phyloP scores from a whole-genome alignment of 352 stramenopile species.

The Globisporangium splendens region DNA sequence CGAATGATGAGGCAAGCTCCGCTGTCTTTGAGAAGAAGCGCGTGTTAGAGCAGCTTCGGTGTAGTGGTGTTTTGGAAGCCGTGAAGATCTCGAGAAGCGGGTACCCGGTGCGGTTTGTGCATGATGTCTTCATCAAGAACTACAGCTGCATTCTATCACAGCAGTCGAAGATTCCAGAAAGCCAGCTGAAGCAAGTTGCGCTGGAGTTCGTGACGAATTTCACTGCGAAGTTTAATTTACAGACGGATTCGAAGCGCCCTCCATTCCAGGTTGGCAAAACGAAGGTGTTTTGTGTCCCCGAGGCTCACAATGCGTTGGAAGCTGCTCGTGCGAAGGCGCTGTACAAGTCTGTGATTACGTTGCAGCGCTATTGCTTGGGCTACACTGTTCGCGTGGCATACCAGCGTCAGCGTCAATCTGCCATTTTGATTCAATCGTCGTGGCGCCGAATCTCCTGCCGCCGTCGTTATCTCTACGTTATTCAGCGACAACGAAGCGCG shows the following conservation, averaged over 20 bases:
- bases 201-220: conserved; percentile 46
- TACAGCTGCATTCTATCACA: conserved; percentile 69
- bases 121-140: conserved; percentile 90
- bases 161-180: conserved; percentile 30
- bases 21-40: conserved; percentile 60
- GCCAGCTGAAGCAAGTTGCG: conserved; percentile 49
- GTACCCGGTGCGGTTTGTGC: conserved; percentile 93
- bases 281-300: conserved; percentile 74
- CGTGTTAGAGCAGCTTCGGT: conserved; percentile 81
- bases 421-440: conserved; percentile 49
- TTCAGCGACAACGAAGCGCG: conserved; percentile 38
- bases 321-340: conserved; percentile 52
- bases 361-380: conserved; percentile 73
- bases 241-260: conserved; percentile 39
- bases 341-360: conserved; percentile 65
- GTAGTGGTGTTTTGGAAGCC: conserved; percentile 84
- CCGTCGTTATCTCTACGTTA: conserved; percentile 32
- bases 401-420: conserved; percentile 39
- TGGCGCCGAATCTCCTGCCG: conserved; percentile 52
- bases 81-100: conserved; percentile 87
- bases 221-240: conserved; percentile 28
- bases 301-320: conserved; percentile 70
- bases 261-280: conserved; percentile 80
- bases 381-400: conserved; percentile 51
- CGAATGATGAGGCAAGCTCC: conserved; percentile 69